Conservation (phyloP, 371 early-diverging fungal genomes). For the Vairimorpha ceranae region DNA sequence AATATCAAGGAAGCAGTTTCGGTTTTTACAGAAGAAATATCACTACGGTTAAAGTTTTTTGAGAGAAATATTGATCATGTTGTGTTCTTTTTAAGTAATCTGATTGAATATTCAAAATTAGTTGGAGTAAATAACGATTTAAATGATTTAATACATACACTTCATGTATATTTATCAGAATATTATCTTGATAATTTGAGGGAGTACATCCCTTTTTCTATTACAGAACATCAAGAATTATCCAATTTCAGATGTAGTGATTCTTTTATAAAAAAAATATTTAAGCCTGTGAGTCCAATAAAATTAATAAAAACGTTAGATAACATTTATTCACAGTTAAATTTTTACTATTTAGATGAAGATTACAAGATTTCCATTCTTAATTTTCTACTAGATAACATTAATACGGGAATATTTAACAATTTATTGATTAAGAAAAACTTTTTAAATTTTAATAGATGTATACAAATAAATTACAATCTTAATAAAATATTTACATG, state of each 20-base stretch:
- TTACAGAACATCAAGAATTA: slow-evolving; percentile 52
- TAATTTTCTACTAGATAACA: slow-evolving; percentile 29
- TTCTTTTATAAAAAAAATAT: slow-evolving; percentile 36
- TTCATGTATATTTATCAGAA: slow-evolving; percentile 32
- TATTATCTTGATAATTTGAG: slow-evolving; percentile 3
- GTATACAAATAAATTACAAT: slow-evolving; percentile 51
- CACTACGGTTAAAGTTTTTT: background rate
- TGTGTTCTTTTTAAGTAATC: slow-evolving; percentile 40
- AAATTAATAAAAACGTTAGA: slow-evolving; percentile 41
- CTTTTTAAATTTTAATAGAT: slow-evolving; percentile 45
- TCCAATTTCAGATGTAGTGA: slow-evolving; percentile 45
- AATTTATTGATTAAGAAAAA: slow-evolving; percentile 42
- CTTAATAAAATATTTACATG: slow-evolving; percentile 51
- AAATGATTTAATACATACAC: slow-evolving; percentile 27
- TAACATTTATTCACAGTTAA: slow-evolving; percentile 22
- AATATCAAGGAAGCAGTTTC: slow-evolving; percentile 1
- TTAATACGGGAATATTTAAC: slow-evolving; percentile 45
- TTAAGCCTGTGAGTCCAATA: slow-evolving; percentile 19
- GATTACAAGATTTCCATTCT: slow-evolving; percentile 23
- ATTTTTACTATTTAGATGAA: slow-evolving; percentile 44
- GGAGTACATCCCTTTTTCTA: slow-evolving; percentile 26
- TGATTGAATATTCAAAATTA: slow-evolving; percentile 38
- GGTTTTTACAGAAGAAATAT: slow-evolving; percentile 26
- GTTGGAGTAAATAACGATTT: slow-evolving; percentile 16
- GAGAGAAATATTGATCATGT: slow-evolving; percentile 17